Evolutionary conservation across 805 yeast genomes (phyloP).

Genomic region (Maudiozyma serrabonitensis): DNA sequence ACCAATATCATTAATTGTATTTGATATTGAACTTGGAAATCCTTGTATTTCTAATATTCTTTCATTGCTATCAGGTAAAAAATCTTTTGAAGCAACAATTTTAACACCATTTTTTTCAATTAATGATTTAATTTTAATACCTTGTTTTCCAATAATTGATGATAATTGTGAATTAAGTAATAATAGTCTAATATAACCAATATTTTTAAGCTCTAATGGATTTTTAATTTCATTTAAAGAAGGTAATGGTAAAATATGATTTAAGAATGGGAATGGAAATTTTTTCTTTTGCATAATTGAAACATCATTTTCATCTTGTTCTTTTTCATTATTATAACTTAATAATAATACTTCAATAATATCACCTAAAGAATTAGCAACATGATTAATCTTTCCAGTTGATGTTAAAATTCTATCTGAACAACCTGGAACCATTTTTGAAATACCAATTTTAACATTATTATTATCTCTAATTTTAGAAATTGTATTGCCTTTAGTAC

Average conservation of each 20-base stretch:
- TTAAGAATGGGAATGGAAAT: slow-evolving; percentile 37
- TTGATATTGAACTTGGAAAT: slow-evolving; percentile 49
- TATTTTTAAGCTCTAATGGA: slow-evolving; percentile 16
- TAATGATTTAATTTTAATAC: slow-evolving; percentile 67
- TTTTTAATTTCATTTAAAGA: slow-evolving; percentile 22
- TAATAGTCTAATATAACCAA: slow-evolving; percentile 47
- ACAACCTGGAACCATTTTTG: slow-evolving; percentile 69
- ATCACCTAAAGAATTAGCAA: slow-evolving; percentile 59
- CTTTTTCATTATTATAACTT: slow-evolving; percentile 3
- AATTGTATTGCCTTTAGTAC: slow-evolving; percentile 72
- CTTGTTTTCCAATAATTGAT: slow-evolving; percentile 77
- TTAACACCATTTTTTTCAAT: slow-evolving; percentile 51
- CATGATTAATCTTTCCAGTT: slow-evolving; percentile 59
- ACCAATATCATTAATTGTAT: slow-evolving; percentile 50
- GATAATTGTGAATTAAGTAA: slow-evolving; percentile 84
- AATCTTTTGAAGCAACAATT: slow-evolving; percentile 81
- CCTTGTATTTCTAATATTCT: slow-evolving; percentile 85
- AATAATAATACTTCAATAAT: slow-evolving; percentile 42
- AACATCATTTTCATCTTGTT: slow-evolving; percentile 9
- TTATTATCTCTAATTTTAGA: slow-evolving; percentile 67
- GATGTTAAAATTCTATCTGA: slow-evolving; percentile 77
- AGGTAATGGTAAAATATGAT: slow-evolving; percentile 27
- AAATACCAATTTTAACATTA: slow-evolving; percentile 76
- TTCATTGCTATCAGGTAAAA: slow-evolving; percentile 72
- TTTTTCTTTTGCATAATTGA: slow-evolving; percentile 23